Conservation (phyloP, 2,329 filamentous ascomycete species). For the Penicillium sp. region DNA sequence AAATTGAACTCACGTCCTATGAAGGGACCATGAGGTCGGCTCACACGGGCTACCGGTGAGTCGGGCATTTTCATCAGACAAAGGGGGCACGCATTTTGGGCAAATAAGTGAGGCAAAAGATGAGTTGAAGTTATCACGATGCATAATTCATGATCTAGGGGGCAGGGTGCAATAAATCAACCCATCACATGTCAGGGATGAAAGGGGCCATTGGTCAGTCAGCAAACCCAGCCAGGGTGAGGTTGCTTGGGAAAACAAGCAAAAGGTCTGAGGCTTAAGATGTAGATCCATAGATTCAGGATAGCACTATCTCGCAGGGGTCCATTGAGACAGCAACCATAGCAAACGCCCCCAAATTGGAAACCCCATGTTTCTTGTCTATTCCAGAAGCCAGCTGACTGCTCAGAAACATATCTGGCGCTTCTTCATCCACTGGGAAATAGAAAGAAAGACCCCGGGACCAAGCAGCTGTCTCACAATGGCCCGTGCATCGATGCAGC, state of each 20-base stretch:
- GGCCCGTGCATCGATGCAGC: conserved; percentile 13
- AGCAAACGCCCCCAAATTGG: background rate
- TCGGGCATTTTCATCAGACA: conserved; percentile 6
- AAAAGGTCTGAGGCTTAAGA: background rate
- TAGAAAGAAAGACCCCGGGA: conserved; percentile 7
- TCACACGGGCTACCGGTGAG: conserved; percentile 7
- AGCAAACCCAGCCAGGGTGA: background rate
- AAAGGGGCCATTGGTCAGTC: conserved; percentile 4
- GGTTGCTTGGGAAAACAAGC: background rate
- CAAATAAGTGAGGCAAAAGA: background rate
- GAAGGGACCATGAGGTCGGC: conserved; percentile 19
- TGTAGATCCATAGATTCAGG: conserved; percentile 3
- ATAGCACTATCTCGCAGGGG: background rate
- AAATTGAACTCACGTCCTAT: conserved; percentile 18
- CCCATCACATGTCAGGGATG: conserved; percentile 13
- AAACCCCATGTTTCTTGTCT: background rate
- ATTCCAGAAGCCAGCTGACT: background rate
- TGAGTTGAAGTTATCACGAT: background rate
- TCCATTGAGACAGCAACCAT: background rate
- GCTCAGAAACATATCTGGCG: conserved; percentile 1
- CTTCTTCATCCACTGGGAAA: conserved; percentile 3
- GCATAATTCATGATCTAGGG: background rate
- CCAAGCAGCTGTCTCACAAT: conserved; percentile 20
- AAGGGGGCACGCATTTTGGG: conserved; percentile 1
- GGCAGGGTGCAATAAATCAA: background rate